Conservation (phyloP, 1,284 basidiomycete species). For the Earliella scabrosa region DNA sequence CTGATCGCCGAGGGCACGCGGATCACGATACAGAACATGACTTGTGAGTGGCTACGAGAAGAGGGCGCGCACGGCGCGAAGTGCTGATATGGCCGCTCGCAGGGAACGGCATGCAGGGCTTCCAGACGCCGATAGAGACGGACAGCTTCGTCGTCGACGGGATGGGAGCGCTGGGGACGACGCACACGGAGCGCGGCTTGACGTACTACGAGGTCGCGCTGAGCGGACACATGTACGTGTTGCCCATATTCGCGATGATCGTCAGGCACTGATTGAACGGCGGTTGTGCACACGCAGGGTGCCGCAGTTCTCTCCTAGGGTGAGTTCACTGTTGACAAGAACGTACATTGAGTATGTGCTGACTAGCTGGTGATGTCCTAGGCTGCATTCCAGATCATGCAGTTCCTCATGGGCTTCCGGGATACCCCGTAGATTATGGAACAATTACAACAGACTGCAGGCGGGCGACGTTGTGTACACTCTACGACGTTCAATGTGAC, state of each 20-base stretch:
- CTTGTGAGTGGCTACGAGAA: constrained; percentile 60
- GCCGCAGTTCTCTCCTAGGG: constrained; percentile 68
- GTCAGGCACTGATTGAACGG: background rate
- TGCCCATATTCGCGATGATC: background rate
- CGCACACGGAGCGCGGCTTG: constrained; percentile 68
- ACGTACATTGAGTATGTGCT: background rate
- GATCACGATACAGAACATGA: constrained; percentile 75
- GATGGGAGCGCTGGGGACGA: constrained; percentile 65
- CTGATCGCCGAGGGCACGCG: constrained; percentile 73
- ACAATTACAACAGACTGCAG: too few relatives aligned
- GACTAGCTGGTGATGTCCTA: constrained; percentile 26
- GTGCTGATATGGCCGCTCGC: too few relatives aligned
- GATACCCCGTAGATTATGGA: constrained; percentile 27
- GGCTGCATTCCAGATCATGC: constrained; percentile 73
- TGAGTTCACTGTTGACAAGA: too few relatives aligned
- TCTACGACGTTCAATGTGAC: too few relatives aligned
- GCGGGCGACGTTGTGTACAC: too few relatives aligned
- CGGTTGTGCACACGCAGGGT: constrained; percentile 36
- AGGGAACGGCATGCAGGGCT: constrained; percentile 74
- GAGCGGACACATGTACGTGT: constrained; percentile 71
- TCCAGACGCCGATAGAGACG: constrained; percentile 64
- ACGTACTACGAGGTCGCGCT: constrained; percentile 68
- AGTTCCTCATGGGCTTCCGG: constrained; percentile 71
- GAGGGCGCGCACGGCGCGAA: too few relatives aligned
- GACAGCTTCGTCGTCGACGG: constrained; percentile 75